Evolutionary conservation across 345 rosid genomes (phyloP), one percentile per base, ranked within the genome.

Genomic region (Camelina sativa): DNA sequence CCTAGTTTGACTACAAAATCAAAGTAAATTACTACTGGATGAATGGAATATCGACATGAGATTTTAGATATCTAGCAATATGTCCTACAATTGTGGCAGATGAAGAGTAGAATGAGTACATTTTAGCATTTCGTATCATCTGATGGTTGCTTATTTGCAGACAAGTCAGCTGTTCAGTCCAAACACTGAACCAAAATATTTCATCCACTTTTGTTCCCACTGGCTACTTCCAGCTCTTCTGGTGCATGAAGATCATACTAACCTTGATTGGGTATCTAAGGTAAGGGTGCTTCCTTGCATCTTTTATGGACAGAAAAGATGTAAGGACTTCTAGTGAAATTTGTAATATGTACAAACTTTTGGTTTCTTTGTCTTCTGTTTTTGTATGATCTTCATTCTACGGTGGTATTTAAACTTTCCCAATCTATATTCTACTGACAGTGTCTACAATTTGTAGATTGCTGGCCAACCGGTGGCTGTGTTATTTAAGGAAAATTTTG

Each of bases 161-260:
- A 84, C 88, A 76, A 81, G 97, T 4, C 85, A 84, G 30, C 84
- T 88, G 71, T 88, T 91, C 71, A 73, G 88, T 75, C 80, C 68
- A 48, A 87, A 85, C 67, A 82, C 87, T 32, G 91, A 94, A 79
- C 91, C 96, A 5, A 80, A 87, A 69, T 78, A 76, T 81, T 94
- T 94, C 78, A 72, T 94, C 77, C 93, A 86, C 82, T 86, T 82
- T 76, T 89, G 91, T 75, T 88, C 91, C 80, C 82, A 77, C 35
- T 91, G 98, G 98, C 89, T 94, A 76, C 91, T 94, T 80, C 96
- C 98, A 61, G 95, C 95, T 73, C 84, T 91, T 57, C 53, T 87
- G 76, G 76, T 90, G 77, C 76, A 86, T 50, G 89, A 76, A 66
- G 89, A 94, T 78, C 76, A 79, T 58, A 59, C 86, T 63, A 80